phyloP scores from a whole-genome alignment of 495 filamentous ascomycete genomes.

The Acidomyces sp. region DNA sequence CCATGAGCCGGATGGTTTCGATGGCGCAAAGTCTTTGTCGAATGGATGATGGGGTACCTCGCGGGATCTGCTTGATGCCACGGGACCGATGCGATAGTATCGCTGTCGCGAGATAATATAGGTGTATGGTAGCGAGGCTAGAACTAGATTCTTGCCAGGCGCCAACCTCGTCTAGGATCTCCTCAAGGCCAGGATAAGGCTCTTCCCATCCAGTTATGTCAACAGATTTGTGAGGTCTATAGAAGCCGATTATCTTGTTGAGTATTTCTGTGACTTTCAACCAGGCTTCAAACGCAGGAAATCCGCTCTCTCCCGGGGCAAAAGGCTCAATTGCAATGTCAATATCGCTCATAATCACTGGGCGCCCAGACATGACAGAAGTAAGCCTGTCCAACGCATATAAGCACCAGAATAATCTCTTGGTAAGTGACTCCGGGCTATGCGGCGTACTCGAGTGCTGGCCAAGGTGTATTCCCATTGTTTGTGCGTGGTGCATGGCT shows the following conservation, averaged over 20 bases:
- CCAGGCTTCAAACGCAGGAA: conserved; percentile 39
- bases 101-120: conserved; percentile 57
- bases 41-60: conserved; percentile 39
- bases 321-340: conserved; percentile 37
- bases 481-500: conserved; percentile 46
- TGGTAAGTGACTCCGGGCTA: conserved; percentile 28
- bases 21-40: conserved; percentile 52
- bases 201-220: conserved; percentile 39
- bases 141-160: conserved; percentile 55
- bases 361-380: conserved; percentile 49
- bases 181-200: conserved; percentile 54
- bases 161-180: conserved; percentile 52
- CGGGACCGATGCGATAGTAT: conserved; percentile 45
- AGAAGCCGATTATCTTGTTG: conserved; percentile 53
- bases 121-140: conserved; percentile 51
- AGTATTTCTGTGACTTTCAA: conserved; percentile 42
- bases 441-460: conserved; percentile 22
- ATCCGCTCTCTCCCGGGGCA: conserved; percentile 12
- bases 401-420: conserved; percentile 50
- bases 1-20: conserved; percentile 49
- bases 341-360: conserved; percentile 50
- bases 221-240: conserved; percentile 39
- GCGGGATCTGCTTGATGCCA: conserved; percentile 26
- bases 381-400: conserved; percentile 57
- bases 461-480: conserved; percentile 49